Base-by-base conservation (phyloP, 2,329 filamentous ascomycete genomes). In the Juglanconis sp. region DNA sequence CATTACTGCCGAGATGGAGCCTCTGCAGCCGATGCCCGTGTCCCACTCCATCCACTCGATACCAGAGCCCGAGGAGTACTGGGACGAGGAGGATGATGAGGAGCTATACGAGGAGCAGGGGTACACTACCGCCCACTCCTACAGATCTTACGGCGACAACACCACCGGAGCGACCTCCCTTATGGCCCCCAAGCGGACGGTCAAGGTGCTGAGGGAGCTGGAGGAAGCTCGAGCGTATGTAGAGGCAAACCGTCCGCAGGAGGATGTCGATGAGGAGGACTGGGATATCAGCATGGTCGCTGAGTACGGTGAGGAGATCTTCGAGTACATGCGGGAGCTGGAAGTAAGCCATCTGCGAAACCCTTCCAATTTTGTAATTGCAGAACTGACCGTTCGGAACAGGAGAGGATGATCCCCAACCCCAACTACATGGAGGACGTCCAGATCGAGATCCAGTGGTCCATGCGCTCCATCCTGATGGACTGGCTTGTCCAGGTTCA, bases 401-500 rank as follows among this genome's bases (percentile, higher is more conserved):
- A 69, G 68, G 50, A 57, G 17, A 64, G 63, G n/a, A 67, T 68
- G 86, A 81, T 93, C 46, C 95, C 95, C 1, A 93, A 95, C 69
- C 82, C 92, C 3, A 86, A 95, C 72, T 99, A 99, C 80, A 99
- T 99, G 94, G 92, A 96, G 64, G 32, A 57, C 31, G 87, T 90
- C 66, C 95, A 99, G 74, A 88, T 89, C n/a, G 94, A 98, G 74
- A 96, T 99, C 60, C 91, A 96, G 72, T 99, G 95, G 95, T 96
- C 93, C 3, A 99, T 98, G 95, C 91, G 95, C 51, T 89, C 92
- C 5, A 92, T 98, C 30, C 82, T 99, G 57, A 96, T 99, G 87
- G 95, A 98, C 74, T 99, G 95, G 95, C 82, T 99, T 48, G 90
- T 98, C 51, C 93, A 99, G 74, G 95, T 99, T 35, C 95, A 99